Evolutionary conservation across 257 asterid species (phyloP), one percentile per base, ranked within the genome.

Genomic region (Echites panduratus): DNA sequence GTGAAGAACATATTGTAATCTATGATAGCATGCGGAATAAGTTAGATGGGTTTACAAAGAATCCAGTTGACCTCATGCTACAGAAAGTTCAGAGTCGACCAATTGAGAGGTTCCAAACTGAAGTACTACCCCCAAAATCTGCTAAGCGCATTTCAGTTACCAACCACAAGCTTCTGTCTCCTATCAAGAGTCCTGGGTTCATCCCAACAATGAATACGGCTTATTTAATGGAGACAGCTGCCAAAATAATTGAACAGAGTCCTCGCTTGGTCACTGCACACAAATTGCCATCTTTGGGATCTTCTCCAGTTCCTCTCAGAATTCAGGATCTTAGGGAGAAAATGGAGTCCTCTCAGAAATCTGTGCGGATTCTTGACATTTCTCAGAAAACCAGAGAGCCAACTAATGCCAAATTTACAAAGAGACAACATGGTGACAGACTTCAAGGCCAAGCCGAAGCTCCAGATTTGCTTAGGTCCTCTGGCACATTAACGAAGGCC

Each of bases 151-250:
- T 89, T 70, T 83, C 96, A 45, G 80, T 87, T 71, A 75, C 92
- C 32, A 98, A 87, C 57, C 87, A 86, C 78, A 81, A 92, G 78
- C 89, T 90, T 70, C 66, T 90, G 63, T 95, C 99, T 72, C 99
- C 98, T 71, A 87, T 95, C 73, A 95, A 90, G 83, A 86, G 96
- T 82, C 98, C 97, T 68, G 97, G 97, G 29, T 95, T 90, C 66
- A 64, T 92, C 72, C 98, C 96, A 26, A 89, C 88, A 24, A 92
- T 87, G 86, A 92, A 92, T 83, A 91, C 98, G 22, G 91, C 93
- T 73, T 95, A 92, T 79, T 74, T 95, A 73, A 81, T 92, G 72
- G 99, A 95, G 85, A 96, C 93, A 65, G 97, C 99, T 61, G 79
- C 92, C 70, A 95, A 85, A 83, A 90, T 95, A 48, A 87, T 92